Evolutionary conservation across 2,329 filamentous ascomycete species (phyloP).

Genomic region (Huntiella moniliformis): DNA sequence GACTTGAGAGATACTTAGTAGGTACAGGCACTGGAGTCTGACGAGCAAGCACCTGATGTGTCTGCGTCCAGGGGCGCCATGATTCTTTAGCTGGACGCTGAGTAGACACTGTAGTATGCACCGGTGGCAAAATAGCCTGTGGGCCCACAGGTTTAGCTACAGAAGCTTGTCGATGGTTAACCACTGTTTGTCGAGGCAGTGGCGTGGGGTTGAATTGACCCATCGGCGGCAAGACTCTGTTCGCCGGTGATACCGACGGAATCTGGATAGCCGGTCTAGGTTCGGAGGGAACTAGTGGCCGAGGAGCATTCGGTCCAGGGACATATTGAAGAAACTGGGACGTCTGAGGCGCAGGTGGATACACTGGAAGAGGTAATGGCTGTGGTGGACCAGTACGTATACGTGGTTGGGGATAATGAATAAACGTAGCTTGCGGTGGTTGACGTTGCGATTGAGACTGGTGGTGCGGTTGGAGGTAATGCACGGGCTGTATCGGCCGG

Average conservation of each 20-base stretch:
- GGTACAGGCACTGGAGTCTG: conserved; percentile 27
- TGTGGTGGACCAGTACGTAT: too few species aligned
- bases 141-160: not conserved
- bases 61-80: not conserved
- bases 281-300: too few species aligned
- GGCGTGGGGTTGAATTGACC: not conserved
- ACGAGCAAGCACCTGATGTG: conserved; percentile 18
- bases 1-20: conserved; percentile 19
- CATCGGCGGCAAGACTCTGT: not conserved
- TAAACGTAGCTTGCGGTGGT: not conserved
- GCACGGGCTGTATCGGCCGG: too few species aligned
- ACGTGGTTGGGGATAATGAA: too few species aligned
- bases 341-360: too few species aligned
- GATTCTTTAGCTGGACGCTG: not conserved
- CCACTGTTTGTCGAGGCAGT: not conserved
- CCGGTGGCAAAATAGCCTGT: not conserved
- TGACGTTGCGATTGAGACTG: conserved; percentile 1
- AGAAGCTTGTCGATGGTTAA: not conserved
- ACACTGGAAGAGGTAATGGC: too few species aligned
- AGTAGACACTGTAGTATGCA: not conserved
- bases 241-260: not conserved
- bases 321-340: too few species aligned
- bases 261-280: too few species aligned
- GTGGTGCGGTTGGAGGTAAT: not conserved
- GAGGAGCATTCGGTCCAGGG: too few species aligned